Percentiles rank a stretch among this genome's conserved stretches.
Evolutionary conservation across 164 flowering plant species (phyloP).

Genomic region (Piper betle): DNA sequence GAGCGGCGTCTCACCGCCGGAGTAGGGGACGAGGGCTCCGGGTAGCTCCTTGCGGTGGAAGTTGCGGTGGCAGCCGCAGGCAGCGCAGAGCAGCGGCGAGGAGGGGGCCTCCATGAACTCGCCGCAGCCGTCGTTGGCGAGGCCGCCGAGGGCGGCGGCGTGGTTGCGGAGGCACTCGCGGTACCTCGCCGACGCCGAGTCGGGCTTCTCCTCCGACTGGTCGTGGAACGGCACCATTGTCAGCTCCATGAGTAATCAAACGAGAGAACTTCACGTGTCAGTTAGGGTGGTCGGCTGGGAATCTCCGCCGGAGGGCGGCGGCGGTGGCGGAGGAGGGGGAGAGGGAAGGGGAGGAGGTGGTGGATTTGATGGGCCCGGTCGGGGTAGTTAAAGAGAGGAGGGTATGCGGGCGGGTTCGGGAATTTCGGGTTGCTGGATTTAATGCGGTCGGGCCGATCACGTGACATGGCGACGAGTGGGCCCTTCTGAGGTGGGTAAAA

Average conservation of each 20-base stretch:
- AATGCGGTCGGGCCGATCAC: no score
- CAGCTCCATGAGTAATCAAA: constrained; percentile 7
- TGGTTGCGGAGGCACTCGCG: constrained; percentile 40
- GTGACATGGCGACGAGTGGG: no score
- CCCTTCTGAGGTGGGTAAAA: no score
- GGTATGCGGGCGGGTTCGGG: no score
- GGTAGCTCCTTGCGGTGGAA: constrained; percentile 34
- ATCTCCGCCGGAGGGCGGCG: not conserved
- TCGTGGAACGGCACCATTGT: constrained; percentile 13
- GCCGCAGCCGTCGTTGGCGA: constrained; percentile 41
- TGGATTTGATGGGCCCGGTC: not conserved
- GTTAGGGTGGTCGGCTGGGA: no score
- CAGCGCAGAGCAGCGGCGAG: constrained; percentile 16
- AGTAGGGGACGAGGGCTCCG: not conserved
- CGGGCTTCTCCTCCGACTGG: not conserved
- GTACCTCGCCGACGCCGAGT: constrained; percentile 14
- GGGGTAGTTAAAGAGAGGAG: not conserved
- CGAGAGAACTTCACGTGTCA: no score
- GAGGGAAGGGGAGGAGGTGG: not conserved
- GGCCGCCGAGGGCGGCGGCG: constrained; percentile 42
- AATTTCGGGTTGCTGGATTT: no score
- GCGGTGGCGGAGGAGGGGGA: not conserved
- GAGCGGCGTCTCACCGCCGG: not conserved
- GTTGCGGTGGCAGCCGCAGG: constrained; percentile 56
- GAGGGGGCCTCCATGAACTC: constrained; percentile 34